Evolutionary conservation across 805 yeast genomes (phyloP).

Genomic region (Sungouiella thailandica): DNA sequence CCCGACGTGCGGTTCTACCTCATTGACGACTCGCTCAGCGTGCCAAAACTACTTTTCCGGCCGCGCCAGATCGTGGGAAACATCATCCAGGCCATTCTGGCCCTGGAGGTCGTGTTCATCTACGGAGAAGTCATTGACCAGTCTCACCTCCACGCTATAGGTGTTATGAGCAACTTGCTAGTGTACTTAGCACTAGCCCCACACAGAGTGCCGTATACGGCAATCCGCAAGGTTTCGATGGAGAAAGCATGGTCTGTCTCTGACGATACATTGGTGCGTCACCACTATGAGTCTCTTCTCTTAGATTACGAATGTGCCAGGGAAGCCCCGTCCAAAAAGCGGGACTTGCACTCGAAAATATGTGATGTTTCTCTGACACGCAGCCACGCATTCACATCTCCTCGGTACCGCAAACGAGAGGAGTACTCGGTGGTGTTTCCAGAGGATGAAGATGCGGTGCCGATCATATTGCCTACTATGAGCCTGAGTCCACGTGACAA

Average conservation of each 20-base stretch:
- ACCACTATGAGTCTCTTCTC: conserved; percentile 12
- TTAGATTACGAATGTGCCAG: not conserved
- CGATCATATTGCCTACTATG: conserved; percentile 3
- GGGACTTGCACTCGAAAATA: not conserved
- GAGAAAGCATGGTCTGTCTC: conserved; percentile 30
- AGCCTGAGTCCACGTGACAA: not conserved
- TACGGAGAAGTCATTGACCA: conserved; percentile 28
- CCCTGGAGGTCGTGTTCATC: conserved; percentile 14
- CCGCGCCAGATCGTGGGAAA: conserved; percentile 9
- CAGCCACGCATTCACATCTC: not conserved
- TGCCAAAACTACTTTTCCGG: conserved; percentile 8
- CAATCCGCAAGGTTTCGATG: conserved; percentile 9
- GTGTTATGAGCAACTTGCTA: conserved; percentile 16
- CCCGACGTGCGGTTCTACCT: conserved; percentile 9
- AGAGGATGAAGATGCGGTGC: conserved; percentile 2
- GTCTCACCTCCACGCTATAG: conserved; percentile 19
- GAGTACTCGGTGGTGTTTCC: conserved; percentile 1
- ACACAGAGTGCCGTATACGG: not conserved
- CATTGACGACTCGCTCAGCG: conserved; percentile 19
- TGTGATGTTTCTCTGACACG: not conserved
- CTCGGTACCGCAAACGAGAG: conserved; percentile 6
- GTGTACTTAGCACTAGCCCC: conserved; percentile 6
- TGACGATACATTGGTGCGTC: conserved; percentile 20
- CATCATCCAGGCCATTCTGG: conserved; percentile 10
- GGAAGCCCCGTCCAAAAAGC: not conserved